Evolutionary conservation across 1,284 basidiomycete species (phyloP).

Genomic region (Cryptococcus deneoformans): DNA sequence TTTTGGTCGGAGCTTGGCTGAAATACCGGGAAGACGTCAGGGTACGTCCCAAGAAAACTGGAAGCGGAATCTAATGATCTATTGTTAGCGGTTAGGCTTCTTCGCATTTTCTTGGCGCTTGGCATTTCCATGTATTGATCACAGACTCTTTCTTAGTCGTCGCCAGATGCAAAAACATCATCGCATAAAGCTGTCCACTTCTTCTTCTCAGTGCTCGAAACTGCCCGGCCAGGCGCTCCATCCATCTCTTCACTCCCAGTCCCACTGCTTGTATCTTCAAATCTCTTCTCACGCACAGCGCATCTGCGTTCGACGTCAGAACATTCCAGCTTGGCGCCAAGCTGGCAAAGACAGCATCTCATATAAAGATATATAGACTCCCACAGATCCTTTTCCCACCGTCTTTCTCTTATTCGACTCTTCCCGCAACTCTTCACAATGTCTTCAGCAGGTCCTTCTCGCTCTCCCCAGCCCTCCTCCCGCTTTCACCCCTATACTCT

Average conservation of each 20-base stretch:
- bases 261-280: not conserved
- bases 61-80: too few species aligned
- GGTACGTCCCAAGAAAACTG: too few species aligned
- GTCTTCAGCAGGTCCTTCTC: slow-evolving; percentile 4
- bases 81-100: too few species aligned
- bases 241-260: not conserved
- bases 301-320: not conserved
- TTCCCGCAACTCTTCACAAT: not conserved
- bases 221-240: slow-evolving; percentile 1
- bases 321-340: too few species aligned
- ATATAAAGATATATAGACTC: too few species aligned
- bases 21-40: too few species aligned
- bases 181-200: too few species aligned
- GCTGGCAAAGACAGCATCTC: too few species aligned
- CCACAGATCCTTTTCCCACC: slow-evolving; percentile 2
- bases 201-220: too few species aligned
- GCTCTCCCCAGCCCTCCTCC: slow-evolving; percentile 8
- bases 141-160: not conserved
- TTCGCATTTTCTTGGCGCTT: not conserved
- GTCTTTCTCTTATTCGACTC: not conserved
- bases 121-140: not conserved
- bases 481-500: slow-evolving; percentile 24
- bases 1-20: too few species aligned
- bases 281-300: not conserved
- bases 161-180: not conserved